Evolutionary conservation across 78 protist genomes (phyloP).

Genomic region (slime mould (Dictyostelium discoideum)): DNA sequence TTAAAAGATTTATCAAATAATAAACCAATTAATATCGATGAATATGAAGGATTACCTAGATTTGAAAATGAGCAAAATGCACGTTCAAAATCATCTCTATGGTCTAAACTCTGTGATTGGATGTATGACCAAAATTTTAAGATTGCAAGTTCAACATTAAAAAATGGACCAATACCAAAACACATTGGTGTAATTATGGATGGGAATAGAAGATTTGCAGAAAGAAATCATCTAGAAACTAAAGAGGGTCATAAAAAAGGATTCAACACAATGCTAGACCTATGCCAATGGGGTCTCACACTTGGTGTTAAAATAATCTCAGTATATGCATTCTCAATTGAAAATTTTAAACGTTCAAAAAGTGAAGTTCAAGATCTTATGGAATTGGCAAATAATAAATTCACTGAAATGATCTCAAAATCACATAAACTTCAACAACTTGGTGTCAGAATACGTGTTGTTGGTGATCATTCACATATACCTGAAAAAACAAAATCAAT

Average conservation of each 20-base stretch:
- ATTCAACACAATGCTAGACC: slow-evolving; percentile 61
- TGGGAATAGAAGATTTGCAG: slow-evolving; percentile 94
- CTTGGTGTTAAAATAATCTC: slow-evolving; percentile 90
- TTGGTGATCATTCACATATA: slow-evolving; percentile 84
- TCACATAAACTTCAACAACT: slow-evolving; percentile 43
- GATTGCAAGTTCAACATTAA: slow-evolving; percentile 22
- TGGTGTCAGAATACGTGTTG: slow-evolving; percentile 80
- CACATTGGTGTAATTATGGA: slow-evolving; percentile 97
- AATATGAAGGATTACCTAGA: slow-evolving; percentile 11
- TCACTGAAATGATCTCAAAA: slow-evolving; percentile 39
- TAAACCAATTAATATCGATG: slow-evolving; percentile 7
- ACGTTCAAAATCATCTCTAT: background rate
- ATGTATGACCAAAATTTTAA: slow-evolving; percentile 33
- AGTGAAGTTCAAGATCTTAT: slow-evolving; percentile 90
- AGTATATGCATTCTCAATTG: slow-evolving; percentile 94
- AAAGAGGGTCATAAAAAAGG: slow-evolving; percentile 88
- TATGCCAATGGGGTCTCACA: slow-evolving; percentile 87
- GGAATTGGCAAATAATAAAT: slow-evolving; percentile 83
- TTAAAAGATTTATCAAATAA: background rate
- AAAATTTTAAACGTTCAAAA: slow-evolving; percentile 91
- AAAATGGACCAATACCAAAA: slow-evolving; percentile 87
- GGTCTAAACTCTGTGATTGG: slow-evolving; percentile 26
- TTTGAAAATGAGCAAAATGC: background rate
- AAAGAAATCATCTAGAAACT: background rate
- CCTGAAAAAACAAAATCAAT: slow-evolving; percentile 28